Conservation (phyloP, 2,329 filamentous ascomycete species). For the Aspergillus arachidicola region DNA sequence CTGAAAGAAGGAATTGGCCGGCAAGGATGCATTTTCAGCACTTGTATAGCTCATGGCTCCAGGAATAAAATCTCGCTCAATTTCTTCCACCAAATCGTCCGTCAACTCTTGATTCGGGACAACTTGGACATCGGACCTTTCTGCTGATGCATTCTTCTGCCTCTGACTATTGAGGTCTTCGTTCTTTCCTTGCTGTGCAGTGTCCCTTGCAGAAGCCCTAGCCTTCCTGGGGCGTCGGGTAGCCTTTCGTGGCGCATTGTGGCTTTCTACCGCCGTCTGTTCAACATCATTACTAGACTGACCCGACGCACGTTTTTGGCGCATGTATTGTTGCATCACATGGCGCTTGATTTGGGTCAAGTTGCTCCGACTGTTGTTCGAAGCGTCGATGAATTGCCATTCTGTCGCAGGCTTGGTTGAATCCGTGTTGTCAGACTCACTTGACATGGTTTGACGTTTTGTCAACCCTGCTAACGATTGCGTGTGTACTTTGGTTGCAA, state of each 20-base stretch:
- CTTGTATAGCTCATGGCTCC: neutral
- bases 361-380: slow-evolving; percentile 37
- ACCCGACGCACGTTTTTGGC: slow-evolving; percentile 34
- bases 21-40: neutral
- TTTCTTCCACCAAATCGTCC: neutral
- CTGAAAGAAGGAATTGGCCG: neutral
- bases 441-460: slow-evolving; percentile 18
- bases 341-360: slow-evolving; percentile 46
- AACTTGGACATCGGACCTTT: neutral
- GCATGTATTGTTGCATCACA: slow-evolving; percentile 49
- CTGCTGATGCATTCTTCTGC: neutral
- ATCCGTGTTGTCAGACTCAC: slow-evolving; percentile 7
- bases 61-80: slow-evolving; percentile 4
- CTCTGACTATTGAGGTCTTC: neutral
- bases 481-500: neutral
- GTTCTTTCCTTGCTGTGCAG: neutral
- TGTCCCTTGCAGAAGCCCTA: neutral
- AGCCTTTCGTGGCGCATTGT: slow-evolving; percentile 10
- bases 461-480: neutral
- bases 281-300: slow-evolving; percentile 13
- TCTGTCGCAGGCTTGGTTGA: slow-evolving; percentile 10
- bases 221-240: slow-evolving; percentile 13
- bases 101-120: neutral
- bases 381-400: slow-evolving; percentile 47
- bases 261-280: slow-evolving; percentile 11